Base-by-base conservation (phyloP, 345 rosid species). In the Turritis glabra region DNA sequence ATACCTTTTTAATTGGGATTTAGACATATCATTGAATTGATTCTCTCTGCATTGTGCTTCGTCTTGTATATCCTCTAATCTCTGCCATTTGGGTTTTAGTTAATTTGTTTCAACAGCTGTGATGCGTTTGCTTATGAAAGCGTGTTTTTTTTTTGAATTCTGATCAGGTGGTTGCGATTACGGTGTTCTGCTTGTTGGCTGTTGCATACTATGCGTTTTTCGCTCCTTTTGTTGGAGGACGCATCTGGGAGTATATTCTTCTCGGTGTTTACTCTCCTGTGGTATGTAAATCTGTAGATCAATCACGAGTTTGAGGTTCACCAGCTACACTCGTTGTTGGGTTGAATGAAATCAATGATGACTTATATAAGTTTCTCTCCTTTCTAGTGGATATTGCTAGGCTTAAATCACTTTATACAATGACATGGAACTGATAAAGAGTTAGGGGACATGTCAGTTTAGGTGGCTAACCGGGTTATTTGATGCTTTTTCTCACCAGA, bases 161-260 rank as follows among this genome's bases (percentile, higher is more conserved):
- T 22, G 9, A 27, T 71, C 53, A 94, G 99, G 99, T 95, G 75
- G 85, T 95, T 84, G 99, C 99, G 55, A 90, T 92, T 67, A 92
- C 99, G 14, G 99, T 95, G 43, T 95, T 90, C 83, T 92, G 97
- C 85, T 86, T 92, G 77, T 67, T 95, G 75, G 88, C 80, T 69
- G 92, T 95, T 51, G 99, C 99, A 4, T 95, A 86, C 74, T 95
- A 92, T 84, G 93, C 99, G 17, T 95, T 95, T 72, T 89, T 92
- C 17, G 97, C 97, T 27, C 99, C 99, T 68, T 95, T 95, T 76
- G 83, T 89, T 76, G 97, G 99, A 75, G 97, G 99, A 75, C 95
- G 59, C 35, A 75, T 84, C 48, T 95, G 96, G 99, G 97, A 95
- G 77, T 95, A 83, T 64, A 80, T 80, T 65, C 80, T 92, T 67